These are phyloP conservation scores for Chaetomiaceae sp. DNA, from an alignment of 2,329 filamentous ascomycete genomes.

Conservation along the genomic window DNA sequence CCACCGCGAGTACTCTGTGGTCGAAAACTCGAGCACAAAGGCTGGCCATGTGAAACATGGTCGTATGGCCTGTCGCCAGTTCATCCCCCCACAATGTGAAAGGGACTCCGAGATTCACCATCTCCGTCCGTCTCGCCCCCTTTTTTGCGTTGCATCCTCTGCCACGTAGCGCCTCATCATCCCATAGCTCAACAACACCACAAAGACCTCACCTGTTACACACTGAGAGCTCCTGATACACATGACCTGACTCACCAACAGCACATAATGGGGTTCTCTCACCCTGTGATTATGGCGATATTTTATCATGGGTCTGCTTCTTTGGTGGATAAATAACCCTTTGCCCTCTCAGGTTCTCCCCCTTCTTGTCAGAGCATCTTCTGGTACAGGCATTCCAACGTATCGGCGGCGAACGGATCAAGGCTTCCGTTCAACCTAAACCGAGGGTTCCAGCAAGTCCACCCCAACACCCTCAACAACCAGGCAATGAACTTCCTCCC, in stretches of 20 bases:
- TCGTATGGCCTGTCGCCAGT: too few relatives aligned
- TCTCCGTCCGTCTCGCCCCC: not conserved
- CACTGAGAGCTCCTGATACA: not conserved
- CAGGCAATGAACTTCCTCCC: slow-evolving; percentile 7
- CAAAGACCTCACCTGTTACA: not conserved
- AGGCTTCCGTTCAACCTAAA: too few relatives aligned
- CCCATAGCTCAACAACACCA: not conserved
- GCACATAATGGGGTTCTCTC: not conserved
- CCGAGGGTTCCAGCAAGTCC: not conserved
- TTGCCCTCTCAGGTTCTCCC: not conserved
- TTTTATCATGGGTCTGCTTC: too few relatives aligned
- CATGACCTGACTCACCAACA: slow-evolving; percentile 2
- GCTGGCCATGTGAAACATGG: too few relatives aligned
- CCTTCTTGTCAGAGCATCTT: not conserved
- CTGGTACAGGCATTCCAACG: too few relatives aligned
- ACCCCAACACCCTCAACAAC: not conserved
- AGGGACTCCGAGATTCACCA: too few relatives aligned
- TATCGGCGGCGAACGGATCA: too few relatives aligned
- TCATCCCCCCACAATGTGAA: too few relatives aligned
- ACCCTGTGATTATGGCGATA: not conserved
- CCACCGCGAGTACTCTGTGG: too few relatives aligned
- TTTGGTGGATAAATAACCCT: slow-evolving; percentile 1
- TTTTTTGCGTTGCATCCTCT: not conserved
- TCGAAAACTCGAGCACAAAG: too few relatives aligned
- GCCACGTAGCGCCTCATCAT: not conserved